phyloP scores from a whole-genome alignment of 257 asterid genomes.

The Solanum dulcamara region DNA sequence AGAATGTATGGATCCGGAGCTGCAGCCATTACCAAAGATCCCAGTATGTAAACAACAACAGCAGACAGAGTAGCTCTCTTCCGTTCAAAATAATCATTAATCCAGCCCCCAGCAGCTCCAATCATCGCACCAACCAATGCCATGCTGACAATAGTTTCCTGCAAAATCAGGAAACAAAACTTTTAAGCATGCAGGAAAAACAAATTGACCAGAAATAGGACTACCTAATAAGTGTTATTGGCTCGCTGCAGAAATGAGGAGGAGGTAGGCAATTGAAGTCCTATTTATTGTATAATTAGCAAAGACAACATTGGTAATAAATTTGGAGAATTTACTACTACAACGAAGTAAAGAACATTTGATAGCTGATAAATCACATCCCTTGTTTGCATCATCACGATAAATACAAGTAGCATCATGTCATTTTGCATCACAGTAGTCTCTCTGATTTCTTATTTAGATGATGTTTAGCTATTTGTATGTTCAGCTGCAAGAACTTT shows the following conservation, averaged over 20 bases:
- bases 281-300: background rate
- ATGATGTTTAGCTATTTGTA: background rate
- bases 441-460: background rate
- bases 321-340: background rate
- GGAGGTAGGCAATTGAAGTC: background rate
- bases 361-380: background rate
- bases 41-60: constrained; percentile 70
- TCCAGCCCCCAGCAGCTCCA: constrained; percentile 94
- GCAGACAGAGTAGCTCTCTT: constrained; percentile 86
- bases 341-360: background rate
- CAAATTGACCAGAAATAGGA: background rate
- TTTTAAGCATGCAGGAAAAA: background rate
- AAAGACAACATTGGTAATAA: background rate
- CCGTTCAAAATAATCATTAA: constrained; percentile 77
- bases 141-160: constrained; percentile 99
- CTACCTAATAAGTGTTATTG: background rate
- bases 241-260: background rate
- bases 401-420: background rate
- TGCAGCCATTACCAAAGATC: constrained; percentile 76
- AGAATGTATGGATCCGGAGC: constrained; percentile 79
- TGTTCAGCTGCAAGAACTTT: background rate
- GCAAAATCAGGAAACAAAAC: constrained; percentile 7
- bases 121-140: constrained; percentile 89
- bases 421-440: background rate
- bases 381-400: background rate